Evolutionary conservation across 169 alveolate species (phyloP), one percentile per base, ranked within the genome.

Genomic region (Plasmodium falciparum): DNA sequence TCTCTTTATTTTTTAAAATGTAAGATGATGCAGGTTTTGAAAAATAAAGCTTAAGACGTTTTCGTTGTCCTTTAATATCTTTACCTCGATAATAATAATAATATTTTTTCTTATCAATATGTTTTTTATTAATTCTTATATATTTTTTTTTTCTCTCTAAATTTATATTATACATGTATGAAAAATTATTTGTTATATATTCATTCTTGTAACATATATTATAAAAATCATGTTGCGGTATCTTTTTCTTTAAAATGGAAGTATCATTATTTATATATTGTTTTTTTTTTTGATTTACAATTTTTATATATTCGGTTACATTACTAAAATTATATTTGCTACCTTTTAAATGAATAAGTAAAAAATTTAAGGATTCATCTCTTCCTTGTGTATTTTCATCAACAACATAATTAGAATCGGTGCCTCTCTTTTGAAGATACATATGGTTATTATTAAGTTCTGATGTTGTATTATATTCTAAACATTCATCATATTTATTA

Each of bases 251-350:
- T 20, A 7, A 13, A 47, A 3, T n/a, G 3, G 12, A 13, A 29
- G 13, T 50, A 61, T 49, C 4, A 20, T n/a, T 29, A 61, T n/a
- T 61, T 59, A 9, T 52, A 20, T 20, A 11, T 15, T 72, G 52
- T 1, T 54, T 39, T 15, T 7, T 49, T 20, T 45, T 50, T 54
- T 17, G 26, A 15, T 49, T 56, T 15, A 54, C 73, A 20, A 69
- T 69, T 63, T 56, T 80, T 45, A 39, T 20, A 47, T 69, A 80
- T 62, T 80, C 90, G 0, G 63, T 69, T 8, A 80, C 63, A 49
- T 43, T 69, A 63, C 83, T 80, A 49, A 80, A 80, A 24, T 80
- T 58, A 29, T 80, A 80, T 26, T 80, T 80, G 61, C 74, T 80
- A 3, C 90, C 83, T 58, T 43, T 80, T 15, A 80, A 29, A 63